phyloP scores from a whole-genome alignment of 257 asterid species.

The Plantago major region DNA sequence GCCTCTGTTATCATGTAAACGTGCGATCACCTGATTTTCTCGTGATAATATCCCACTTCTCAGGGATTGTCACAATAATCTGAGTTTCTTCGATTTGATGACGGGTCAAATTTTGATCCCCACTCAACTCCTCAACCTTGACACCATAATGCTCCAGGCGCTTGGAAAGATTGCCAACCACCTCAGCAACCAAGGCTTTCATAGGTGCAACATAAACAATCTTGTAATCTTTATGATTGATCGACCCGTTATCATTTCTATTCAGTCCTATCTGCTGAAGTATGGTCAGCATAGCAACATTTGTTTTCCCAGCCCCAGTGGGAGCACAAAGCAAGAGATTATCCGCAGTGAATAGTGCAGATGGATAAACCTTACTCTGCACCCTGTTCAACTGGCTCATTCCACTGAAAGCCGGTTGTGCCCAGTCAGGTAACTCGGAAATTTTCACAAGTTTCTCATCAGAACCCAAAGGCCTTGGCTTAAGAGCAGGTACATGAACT shows the following conservation, averaged over 20 bases:
- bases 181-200: constrained; percentile 67
- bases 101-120: constrained; percentile 55
- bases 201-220: constrained; percentile 64
- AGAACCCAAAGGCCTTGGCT: constrained; percentile 43
- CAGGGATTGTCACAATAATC: constrained; percentile 59
- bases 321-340: constrained; percentile 56
- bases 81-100: constrained; percentile 65
- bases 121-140: constrained; percentile 52
- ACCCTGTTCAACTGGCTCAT: constrained; percentile 56
- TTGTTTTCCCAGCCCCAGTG: constrained; percentile 63
- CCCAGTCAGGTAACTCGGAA: constrained; percentile 50
- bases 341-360: constrained; percentile 47
- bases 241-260: constrained; percentile 45
- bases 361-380: constrained; percentile 53
- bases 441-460: constrained; percentile 41
- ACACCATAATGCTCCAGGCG: constrained; percentile 54
- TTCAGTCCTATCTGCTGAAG: constrained; percentile 50
- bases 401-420: constrained; percentile 53
- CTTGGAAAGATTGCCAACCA: constrained; percentile 57
- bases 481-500: constrained; percentile 62
- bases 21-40: constrained; percentile 67
- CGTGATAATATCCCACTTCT: constrained; percentile 64
- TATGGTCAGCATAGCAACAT: constrained; percentile 65
- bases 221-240: constrained; percentile 44
- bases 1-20: no score